Evolutionary conservation across 169 alveolate species (phyloP), one percentile per base, ranked within the genome.

Genomic region (Cardiosporidium cionae): DNA sequence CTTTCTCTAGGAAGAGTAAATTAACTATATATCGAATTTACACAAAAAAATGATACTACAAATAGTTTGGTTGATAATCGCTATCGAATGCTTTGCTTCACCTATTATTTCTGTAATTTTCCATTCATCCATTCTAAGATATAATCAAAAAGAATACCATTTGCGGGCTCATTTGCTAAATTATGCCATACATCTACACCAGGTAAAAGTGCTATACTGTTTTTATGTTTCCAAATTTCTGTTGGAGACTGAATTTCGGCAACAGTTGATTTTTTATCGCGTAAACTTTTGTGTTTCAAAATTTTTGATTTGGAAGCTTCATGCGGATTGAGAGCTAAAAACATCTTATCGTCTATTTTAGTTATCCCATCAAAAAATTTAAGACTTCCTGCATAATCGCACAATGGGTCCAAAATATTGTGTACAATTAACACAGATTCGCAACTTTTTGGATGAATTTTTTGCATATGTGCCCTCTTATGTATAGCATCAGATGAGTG

Each of bases 181-280:
- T 66, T 66, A 54, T 66, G 72, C 72, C 72, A 66, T 7, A 66
- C 62, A 16, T 66, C 67, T 16, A 66, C 72, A 34, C 58, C 58
- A n/a, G 16, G 58, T 44, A 44, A 44, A 16, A 16, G 58, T 44
- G 16, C 27, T 16, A 44, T 16, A 44, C n/a, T n/a, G n/a, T 16
- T 16, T n/a, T 44, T 44, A 16, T 44, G 58, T n/a, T n/a, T n/a
- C n/a, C n/a, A n/a, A n/a, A n/a, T n/a, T 44, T 16, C n/a, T 16
- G 16, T 16, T n/a, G 58, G 16, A 44, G 58, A 16, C n/a, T 44
- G 58, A 16, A n/a, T 16, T 16, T 44, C 58, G n/a, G 16, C 27
- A 44, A 16, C n/a, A 16, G 58, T 44, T 16, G 16, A 16, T 16
- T 44, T 44, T 44, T 44, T 44, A n/a, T 44, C 27, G 16, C 27